Conservation (phyloP, 805 yeast species). For the Starmerella geochares region DNA sequence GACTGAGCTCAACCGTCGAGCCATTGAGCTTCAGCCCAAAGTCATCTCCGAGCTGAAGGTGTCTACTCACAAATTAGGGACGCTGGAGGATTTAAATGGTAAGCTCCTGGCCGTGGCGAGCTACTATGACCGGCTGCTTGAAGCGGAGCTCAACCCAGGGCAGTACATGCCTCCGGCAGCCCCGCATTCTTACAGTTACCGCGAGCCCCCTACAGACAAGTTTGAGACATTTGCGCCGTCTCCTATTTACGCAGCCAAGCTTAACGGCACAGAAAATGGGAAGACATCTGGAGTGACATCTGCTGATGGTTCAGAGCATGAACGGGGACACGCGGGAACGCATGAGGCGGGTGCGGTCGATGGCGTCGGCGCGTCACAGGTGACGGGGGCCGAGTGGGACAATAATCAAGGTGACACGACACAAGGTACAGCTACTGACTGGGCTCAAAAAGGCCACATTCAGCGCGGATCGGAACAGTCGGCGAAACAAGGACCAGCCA, state of each 20-base stretch:
- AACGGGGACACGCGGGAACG: background rate
- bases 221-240: constrained; percentile 3
- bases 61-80: constrained; percentile 22
- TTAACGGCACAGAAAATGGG: too few species aligned
- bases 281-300: too few species aligned
- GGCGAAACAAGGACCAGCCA: too few species aligned
- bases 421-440: background rate
- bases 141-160: constrained; percentile 24
- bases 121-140: constrained; percentile 25
- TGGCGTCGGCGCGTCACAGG: too few species aligned
- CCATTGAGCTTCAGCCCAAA: constrained; percentile 23
- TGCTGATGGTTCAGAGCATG: too few species aligned
- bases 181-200: constrained; percentile 2
- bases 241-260: background rate
- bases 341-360: too few species aligned
- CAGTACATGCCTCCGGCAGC: background rate
- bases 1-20: constrained; percentile 17
- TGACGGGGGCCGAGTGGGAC: too few species aligned
- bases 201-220: constrained; percentile 6
- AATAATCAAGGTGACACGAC: background rate
- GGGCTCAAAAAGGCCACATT: background rate
- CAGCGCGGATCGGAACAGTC: too few species aligned
- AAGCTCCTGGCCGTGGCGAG: constrained; percentile 23
- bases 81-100: constrained; percentile 25
- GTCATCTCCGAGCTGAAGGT: constrained; percentile 22